Evolutionary conservation across 768 basidiomycete genomes (phyloP), one percentile per base, ranked within the genome.

Genomic region (Tubosaeta sp.): DNA sequence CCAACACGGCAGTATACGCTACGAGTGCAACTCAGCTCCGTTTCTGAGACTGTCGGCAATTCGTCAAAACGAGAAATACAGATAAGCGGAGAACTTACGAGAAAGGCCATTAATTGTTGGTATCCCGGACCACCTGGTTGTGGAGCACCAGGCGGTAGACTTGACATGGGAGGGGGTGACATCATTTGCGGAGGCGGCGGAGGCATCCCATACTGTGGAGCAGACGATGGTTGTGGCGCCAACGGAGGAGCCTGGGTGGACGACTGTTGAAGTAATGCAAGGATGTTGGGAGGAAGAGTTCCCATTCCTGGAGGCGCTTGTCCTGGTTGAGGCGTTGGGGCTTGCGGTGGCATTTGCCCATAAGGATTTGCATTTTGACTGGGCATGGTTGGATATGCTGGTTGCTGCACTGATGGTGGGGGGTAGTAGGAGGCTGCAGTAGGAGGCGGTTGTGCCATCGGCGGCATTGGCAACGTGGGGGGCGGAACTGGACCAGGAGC

Each of bases 51-150:
- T 67, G 24, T n/a, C 24, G 14, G 10, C 1, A 7, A 31, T 36
- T 8, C 16, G 22, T 56, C 27, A 63, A 43, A 27, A 39, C 1
- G 7, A n/a, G 21, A 45, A 9, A 12, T n/a, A 6, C 0, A 2
- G 21, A 49, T 14, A 34, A 6, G 9, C 13, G 3, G 18, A n/a
- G 44, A 13, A 66, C 81, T 69, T 53, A 87, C 86, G 55, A 85
- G 71, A 60, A 81, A 87, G 16, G 80, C 78, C 82, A 88, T 84
- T 39, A 87, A 66, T 58, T 86, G 82, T 57, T 83, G 82, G 57
- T 83, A 85, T 43, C 71, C 73, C 0, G 69, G 68, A 16, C 64
- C 65, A 4, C 76, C 76, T 1, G 73, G 68, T 49, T 76, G 73
- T 11, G 71, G 66, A 25, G 66, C 69, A 36, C 76, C 69, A 12